Percentiles rank a stretch among this genome's conserved stretches.
phyloP scores from a whole-genome alignment of 2,329 filamentous ascomycete species.

The Penicillium sp. region DNA sequence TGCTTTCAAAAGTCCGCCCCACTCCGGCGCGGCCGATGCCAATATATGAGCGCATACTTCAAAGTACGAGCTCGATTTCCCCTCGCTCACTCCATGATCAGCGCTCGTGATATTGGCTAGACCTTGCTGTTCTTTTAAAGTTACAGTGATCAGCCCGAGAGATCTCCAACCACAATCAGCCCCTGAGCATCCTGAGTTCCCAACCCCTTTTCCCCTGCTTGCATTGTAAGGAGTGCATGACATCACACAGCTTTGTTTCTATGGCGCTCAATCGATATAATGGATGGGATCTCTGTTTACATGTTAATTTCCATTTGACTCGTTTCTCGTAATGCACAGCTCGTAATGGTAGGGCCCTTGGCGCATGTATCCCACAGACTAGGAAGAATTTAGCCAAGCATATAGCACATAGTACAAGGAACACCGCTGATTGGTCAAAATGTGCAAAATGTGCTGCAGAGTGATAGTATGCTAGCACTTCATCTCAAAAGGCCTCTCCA shows the following conservation, averaged over 20 bases:
- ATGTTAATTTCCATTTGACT: too few species aligned
- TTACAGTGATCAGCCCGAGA: background rate
- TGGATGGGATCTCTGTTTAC: too few species aligned
- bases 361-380: too few species aligned
- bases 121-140: background rate
- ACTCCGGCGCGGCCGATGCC: background rate
- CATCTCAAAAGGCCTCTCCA: too few species aligned
- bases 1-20: background rate
- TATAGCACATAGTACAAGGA: too few species aligned
- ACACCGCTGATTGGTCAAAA: too few species aligned
- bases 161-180: background rate
- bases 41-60: background rate
- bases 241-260: background rate
- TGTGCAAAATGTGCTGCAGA: too few species aligned
- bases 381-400: too few species aligned
- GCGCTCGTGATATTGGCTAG: background rate
- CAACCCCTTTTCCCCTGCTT: background rate
- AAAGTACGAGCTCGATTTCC: background rate
- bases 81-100: background rate
- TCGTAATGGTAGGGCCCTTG: too few species aligned
- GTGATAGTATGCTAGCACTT: too few species aligned
- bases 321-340: too few species aligned
- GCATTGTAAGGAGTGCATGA: background rate
- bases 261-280: background rate
- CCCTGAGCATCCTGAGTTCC: conserved; percentile 2